Percentiles rank a stretch among this genome's conserved stretches.
phyloP scores from a whole-genome alignment of 106 monocot species.

The Ottelia alismoides region DNA sequence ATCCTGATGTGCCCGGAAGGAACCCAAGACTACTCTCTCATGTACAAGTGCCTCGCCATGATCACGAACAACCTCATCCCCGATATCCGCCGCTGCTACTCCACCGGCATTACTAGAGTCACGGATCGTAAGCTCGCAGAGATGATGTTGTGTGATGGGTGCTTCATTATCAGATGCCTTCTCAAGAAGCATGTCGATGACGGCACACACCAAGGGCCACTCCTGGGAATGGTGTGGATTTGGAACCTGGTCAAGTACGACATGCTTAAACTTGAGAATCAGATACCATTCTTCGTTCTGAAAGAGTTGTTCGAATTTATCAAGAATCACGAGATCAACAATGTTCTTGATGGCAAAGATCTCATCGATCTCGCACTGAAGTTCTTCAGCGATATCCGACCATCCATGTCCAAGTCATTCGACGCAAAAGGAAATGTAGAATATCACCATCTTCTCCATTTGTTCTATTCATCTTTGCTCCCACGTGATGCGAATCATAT shows the following conservation, averaged over 20 bases:
- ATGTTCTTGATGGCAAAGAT: no score
- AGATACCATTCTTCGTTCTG: constrained; percentile 24
- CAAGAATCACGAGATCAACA: not conserved
- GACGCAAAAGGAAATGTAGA: not conserved
- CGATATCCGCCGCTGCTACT: constrained; percentile 16
- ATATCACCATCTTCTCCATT: constrained; percentile 9
- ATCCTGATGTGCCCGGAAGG: not conserved
- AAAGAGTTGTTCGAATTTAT: not conserved
- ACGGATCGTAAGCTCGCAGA: constrained; percentile 7
- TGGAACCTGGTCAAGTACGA: constrained; percentile 3
- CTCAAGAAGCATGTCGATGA: no score
- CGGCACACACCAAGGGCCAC: no score
- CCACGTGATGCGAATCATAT: no score
- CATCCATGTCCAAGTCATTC: not conserved
- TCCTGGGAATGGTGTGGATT: not conserved
- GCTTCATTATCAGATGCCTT: constrained; percentile 12
- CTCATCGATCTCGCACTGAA: not conserved
- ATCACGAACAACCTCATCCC: constrained; percentile 1
- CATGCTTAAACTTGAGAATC: constrained; percentile 27
- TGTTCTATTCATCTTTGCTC: not conserved
- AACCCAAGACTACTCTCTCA: not conserved
- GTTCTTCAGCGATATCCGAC: not conserved
- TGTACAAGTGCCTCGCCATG: not conserved
- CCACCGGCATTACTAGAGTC: not conserved
- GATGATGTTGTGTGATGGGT: constrained; percentile 25